These are phyloP conservation scores for Aspergillus neoniger DNA, from an alignment of 2,329 filamentous ascomycete species.

Conservation along the genomic window DNA sequence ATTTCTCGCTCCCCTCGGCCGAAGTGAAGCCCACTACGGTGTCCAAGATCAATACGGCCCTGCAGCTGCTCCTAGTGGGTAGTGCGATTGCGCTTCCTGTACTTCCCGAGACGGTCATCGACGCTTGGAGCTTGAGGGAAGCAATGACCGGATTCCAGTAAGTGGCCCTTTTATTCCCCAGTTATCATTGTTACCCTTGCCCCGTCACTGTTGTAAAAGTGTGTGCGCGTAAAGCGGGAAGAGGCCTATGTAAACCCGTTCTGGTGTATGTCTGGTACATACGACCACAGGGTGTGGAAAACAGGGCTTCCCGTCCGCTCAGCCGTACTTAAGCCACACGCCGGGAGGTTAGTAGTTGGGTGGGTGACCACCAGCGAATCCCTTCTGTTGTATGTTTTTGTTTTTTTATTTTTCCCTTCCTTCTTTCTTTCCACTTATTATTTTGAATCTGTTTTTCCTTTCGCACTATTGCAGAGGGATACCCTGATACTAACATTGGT, in stretches of 20 bases:
- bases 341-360: conserved; percentile 52
- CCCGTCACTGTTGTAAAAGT: not conserved
- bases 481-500: too few species aligned
- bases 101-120: conserved; percentile 59
- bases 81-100: conserved; percentile 80
- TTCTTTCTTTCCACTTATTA: not conserved
- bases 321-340: conserved; percentile 52
- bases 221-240: not conserved
- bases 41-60: conserved; percentile 77
- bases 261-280: conserved; percentile 27
- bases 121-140: conserved; percentile 60
- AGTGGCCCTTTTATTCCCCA: conserved; percentile 23
- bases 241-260: conserved; percentile 21
- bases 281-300: conserved; percentile 51
- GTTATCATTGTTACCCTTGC: not conserved
- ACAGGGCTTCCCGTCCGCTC: conserved; percentile 53
- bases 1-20: conserved; percentile 75
- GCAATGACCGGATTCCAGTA: conserved; percentile 56
- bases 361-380: conserved; percentile 53
- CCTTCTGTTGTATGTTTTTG: conserved; percentile 47
- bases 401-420: conserved; percentile 6
- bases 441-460: too few species aligned
- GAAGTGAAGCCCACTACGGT: conserved; percentile 49
- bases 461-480: too few species aligned
- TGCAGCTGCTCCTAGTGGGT: conserved; percentile 85